Percentiles rank a stretch among this genome's conserved stretches.
These are phyloP conservation scores for Coniochaeta pulveracea DNA, from an alignment of 2,329 filamentous ascomycete genomes.

Conservation along the genomic window DNA sequence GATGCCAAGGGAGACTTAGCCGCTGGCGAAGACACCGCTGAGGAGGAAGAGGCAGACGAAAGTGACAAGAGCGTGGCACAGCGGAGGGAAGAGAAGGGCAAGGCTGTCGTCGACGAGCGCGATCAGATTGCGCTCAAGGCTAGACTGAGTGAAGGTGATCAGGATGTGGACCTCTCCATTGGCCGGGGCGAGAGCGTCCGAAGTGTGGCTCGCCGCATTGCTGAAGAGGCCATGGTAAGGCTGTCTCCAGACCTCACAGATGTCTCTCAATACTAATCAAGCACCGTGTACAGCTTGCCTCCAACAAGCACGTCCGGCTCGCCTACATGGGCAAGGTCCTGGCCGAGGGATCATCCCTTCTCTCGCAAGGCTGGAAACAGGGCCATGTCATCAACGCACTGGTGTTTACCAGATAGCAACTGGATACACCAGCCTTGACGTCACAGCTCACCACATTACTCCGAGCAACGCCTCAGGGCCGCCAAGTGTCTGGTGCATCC, in stretches of 20 bases:
- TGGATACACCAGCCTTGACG: too few relatives aligned
- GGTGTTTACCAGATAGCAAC: conserved; percentile 40
- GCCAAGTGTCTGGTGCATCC: too few relatives aligned
- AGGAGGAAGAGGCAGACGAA: conserved; percentile 8
- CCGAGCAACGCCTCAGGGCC: too few relatives aligned
- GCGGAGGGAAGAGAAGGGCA: conserved; percentile 40
- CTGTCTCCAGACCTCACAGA: neutral
- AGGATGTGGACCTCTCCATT: conserved; percentile 50
- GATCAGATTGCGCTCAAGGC: conserved; percentile 46
- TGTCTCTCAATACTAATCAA: too few relatives aligned
- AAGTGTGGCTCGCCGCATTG: conserved; percentile 49
- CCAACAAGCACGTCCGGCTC: conserved; percentile 52
- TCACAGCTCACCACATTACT: too few relatives aligned
- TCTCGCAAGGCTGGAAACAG: conserved; percentile 62
- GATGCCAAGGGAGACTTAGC: conserved; percentile 17
- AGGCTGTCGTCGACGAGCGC: conserved; percentile 30
- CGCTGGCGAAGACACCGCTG: conserved; percentile 11
- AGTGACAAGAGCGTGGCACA: conserved; percentile 11
- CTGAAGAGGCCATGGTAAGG: conserved; percentile 52
- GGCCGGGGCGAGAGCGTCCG: conserved; percentile 52
- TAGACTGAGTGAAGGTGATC: conserved; percentile 53
- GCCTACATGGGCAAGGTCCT: conserved; percentile 75
- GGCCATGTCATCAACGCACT: conserved; percentile 70
- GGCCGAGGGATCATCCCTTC: conserved; percentile 53
- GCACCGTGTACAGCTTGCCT: conserved; percentile 43